Conservation (phyloP, 202 grass and related monocot species). For the Musa balbisiana region DNA sequence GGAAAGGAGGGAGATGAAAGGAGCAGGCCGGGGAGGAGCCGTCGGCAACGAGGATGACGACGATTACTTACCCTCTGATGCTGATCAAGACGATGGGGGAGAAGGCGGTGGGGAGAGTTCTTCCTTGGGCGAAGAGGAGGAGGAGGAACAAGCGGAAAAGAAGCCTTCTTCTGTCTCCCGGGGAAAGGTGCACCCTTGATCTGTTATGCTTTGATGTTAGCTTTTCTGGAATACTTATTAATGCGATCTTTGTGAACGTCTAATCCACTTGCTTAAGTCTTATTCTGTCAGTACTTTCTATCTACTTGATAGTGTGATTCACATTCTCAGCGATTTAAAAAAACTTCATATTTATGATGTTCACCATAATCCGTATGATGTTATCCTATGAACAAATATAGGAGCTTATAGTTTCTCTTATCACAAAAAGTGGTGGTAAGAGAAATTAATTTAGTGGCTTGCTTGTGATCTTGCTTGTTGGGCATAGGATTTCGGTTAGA, state of each 20-base stretch:
- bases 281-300: not conserved
- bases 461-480: not conserved
- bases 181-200: not conserved
- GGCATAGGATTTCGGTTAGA: not conserved
- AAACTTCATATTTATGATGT: not conserved
- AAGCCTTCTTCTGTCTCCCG: not conserved
- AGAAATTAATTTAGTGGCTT: no score
- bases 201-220: not conserved
- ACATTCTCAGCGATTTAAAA: no score
- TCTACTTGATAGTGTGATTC: no score
- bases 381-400: no score
- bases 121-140: slow-evolving; percentile 23
- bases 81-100: not conserved
- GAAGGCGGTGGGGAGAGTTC: slow-evolving; percentile 18
- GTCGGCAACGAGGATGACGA: slow-evolving; percentile 43
- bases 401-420: no score
- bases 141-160: slow-evolving; percentile 15
- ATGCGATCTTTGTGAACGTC: not conserved
- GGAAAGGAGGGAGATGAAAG: slow-evolving; percentile 13
- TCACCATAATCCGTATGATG: not conserved
- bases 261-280: not conserved
- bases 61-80: slow-evolving; percentile 57
- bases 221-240: no score
- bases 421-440: no score
- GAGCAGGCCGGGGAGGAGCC: not conserved